phyloP scores from a whole-genome alignment of 2,329 filamentous ascomycete genomes.

The Sporothrix schenckii region DNA sequence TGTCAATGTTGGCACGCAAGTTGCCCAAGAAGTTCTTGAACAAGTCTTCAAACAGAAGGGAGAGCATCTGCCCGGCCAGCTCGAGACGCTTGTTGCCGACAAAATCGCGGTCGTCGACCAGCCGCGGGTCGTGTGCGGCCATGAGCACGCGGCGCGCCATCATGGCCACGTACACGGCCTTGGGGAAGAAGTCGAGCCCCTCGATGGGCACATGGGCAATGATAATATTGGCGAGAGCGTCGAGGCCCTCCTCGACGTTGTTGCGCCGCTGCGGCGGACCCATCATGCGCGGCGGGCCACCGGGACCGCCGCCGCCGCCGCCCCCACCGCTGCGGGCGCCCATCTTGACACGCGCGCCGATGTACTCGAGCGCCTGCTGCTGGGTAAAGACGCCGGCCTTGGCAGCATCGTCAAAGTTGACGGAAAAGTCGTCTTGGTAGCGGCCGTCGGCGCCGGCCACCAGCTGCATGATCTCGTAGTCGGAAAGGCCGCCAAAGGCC shows the following conservation, averaged over 20 bases:
- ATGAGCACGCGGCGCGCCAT: conserved; percentile 97
- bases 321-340: conserved; percentile 61
- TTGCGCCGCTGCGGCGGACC: conserved; percentile 67
- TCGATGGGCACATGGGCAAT: conserved; percentile 93
- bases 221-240: conserved; percentile 88
- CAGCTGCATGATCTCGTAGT: conserved; percentile 91
- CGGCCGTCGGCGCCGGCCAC: conserved; percentile 83
- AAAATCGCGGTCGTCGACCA: conserved; percentile 96
- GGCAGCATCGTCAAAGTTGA: conserved; percentile 92
- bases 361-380: conserved; percentile 91
- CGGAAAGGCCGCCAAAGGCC: conserved; percentile 88
- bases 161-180: conserved; percentile 92
- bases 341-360: conserved; percentile 86
- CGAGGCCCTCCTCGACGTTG: conserved; percentile 86
- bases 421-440: conserved; percentile 92
- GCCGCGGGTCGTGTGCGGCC: conserved; percentile 83
- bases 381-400: conserved; percentile 87
- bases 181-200: conserved; percentile 93
- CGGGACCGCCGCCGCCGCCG: conserved; percentile 27
- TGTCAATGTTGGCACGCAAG: conserved; percentile 92
- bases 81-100: conserved; percentile 97
- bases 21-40: conserved; percentile 94
- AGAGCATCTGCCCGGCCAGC: conserved; percentile 89
- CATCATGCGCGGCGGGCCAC: conserved; percentile 52
- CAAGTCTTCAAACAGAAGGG: conserved; percentile 92